Percentiles rank a stretch among this genome's conserved stretches.
These are phyloP conservation scores for Aureobasidium zeae DNA, from an alignment of 2,329 filamentous ascomycete genomes.

Conservation along the genomic window DNA sequence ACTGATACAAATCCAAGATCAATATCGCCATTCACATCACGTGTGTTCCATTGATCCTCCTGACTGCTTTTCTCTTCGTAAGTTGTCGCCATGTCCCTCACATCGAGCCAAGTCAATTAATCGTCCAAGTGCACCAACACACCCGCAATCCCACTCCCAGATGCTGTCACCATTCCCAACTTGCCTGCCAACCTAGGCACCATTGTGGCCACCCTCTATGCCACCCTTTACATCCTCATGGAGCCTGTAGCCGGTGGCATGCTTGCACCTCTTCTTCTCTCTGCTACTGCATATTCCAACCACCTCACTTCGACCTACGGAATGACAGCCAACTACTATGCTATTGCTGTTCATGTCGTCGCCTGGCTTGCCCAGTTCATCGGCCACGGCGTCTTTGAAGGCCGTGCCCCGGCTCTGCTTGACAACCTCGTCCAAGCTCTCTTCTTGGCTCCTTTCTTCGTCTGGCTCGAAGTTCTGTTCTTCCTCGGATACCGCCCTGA, in stretches of 20 bases:
- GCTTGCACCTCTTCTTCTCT: conserved; percentile 67
- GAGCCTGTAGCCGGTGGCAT: conserved; percentile 84
- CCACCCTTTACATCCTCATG: conserved; percentile 76
- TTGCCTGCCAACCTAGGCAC: conserved; percentile 53
- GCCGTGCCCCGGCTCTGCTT: conserved; percentile 75
- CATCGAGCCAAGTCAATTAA: conserved; percentile 5
- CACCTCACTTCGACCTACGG: conserved; percentile 59
- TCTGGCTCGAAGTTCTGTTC: conserved; percentile 93
- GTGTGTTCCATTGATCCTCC: conserved; percentile 67
- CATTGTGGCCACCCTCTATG: conserved; percentile 53
- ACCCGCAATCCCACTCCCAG: conserved; percentile 45
- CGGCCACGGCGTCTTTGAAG: conserved; percentile 82
- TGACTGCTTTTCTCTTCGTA: conserved; percentile 64
- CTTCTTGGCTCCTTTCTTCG: conserved; percentile 89
- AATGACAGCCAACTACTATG: conserved; percentile 52
- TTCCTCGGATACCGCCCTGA: conserved; percentile 81
- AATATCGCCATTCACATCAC: conserved; percentile 72
- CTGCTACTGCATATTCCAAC: conserved; percentile 64
- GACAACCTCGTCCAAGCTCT: conserved; percentile 89
- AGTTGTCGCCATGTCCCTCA: conserved; percentile 24
- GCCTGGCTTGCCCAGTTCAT: conserved; percentile 87
- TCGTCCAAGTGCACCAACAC: conserved; percentile 46
- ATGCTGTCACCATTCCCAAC: conserved; percentile 45
- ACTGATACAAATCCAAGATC: conserved; percentile 39
- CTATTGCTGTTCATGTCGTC: conserved; percentile 58